Evolutionary conservation across 371 early-diverging fungal genomes (phyloP).

Genomic region (Rhizopus sp.): DNA sequence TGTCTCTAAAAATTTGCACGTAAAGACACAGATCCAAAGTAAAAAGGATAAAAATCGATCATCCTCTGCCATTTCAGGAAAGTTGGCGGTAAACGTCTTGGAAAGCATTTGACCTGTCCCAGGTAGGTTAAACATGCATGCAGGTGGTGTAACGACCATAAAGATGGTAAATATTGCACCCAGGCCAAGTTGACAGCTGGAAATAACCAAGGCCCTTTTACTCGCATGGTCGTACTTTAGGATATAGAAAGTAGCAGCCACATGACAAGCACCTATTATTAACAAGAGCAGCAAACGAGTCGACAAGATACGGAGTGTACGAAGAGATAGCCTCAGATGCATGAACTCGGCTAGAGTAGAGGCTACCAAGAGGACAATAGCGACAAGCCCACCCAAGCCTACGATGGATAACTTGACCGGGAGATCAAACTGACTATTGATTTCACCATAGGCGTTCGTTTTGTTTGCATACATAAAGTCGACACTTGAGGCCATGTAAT

Average conservation of each 20-base stretch:
- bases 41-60: slow-evolving; percentile 73
- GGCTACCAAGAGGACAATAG: slow-evolving; percentile 63
- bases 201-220: slow-evolving; percentile 51
- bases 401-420: slow-evolving; percentile 65
- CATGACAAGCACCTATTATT: slow-evolving; percentile 58
- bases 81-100: slow-evolving; percentile 79
- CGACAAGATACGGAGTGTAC: slow-evolving; percentile 57
- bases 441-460: slow-evolving; percentile 2
- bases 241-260: slow-evolving; percentile 68
- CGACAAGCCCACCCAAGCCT: slow-evolving; percentile 75
- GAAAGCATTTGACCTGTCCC: slow-evolving; percentile 52
- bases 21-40: slow-evolving; percentile 77
- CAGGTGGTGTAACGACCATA: slow-evolving; percentile 66
- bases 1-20: slow-evolving; percentile 79
- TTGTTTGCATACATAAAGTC: slow-evolving; percentile 61
- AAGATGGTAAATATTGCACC: slow-evolving; percentile 68
- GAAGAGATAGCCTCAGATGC: slow-evolving; percentile 60
- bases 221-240: slow-evolving; percentile 45
- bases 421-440: slow-evolving; percentile 16
- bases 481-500: slow-evolving; percentile 76
- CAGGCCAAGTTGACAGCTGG: slow-evolving; percentile 64
- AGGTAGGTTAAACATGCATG: slow-evolving; percentile 56
- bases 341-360: slow-evolving; percentile 73
- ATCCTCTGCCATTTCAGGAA: slow-evolving; percentile 63
- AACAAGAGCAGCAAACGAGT: slow-evolving; percentile 61